These are phyloP conservation scores for Heterobasidion occidentale DNA, from an alignment of 1,284 basidiomycete species.

Conservation along the genomic window DNA sequence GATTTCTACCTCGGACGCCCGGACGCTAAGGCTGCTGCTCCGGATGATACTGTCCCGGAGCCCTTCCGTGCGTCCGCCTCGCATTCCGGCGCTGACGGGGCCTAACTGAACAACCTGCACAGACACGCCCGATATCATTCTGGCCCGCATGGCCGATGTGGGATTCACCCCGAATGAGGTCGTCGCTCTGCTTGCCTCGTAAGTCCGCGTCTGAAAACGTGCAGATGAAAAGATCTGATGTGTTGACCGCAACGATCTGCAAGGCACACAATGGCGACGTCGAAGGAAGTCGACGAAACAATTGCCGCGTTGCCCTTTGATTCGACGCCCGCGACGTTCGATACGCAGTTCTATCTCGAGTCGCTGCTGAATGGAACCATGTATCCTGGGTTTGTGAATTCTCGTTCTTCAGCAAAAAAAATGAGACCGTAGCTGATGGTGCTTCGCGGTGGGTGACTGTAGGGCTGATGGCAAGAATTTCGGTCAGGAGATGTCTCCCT, in stretches of 20 bases:
- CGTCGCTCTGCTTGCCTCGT: conserved; percentile 22
- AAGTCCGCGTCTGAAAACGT: not conserved
- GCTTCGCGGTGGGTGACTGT: not conserved
- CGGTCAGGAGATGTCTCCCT: conserved; percentile 5
- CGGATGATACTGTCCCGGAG: conserved; percentile 19
- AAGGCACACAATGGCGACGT: conserved; percentile 18
- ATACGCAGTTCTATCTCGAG: conserved; percentile 34
- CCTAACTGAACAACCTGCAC: not conserved
- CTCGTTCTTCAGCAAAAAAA: not conserved
- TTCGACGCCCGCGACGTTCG: conserved; percentile 25
- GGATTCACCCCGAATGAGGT: conserved; percentile 22
- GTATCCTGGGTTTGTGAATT: conserved; percentile 1
- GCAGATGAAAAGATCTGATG: no score
- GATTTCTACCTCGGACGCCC: conserved; percentile 15
- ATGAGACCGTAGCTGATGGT: not conserved
- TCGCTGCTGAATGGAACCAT: conserved; percentile 11
- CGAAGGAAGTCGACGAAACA: conserved; percentile 18
- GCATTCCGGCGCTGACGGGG: not conserved
- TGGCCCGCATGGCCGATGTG: conserved; percentile 19
- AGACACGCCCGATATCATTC: conserved; percentile 20
- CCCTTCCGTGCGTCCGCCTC: conserved; percentile 15
- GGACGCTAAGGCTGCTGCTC: conserved; percentile 12
- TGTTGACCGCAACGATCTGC: no score
- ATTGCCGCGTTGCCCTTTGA: conserved; percentile 21
- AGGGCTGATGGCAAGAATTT: not conserved